These are phyloP conservation scores for Achlya hypogyna DNA, from an alignment of 352 stramenopile species.

Conservation along the genomic window DNA sequence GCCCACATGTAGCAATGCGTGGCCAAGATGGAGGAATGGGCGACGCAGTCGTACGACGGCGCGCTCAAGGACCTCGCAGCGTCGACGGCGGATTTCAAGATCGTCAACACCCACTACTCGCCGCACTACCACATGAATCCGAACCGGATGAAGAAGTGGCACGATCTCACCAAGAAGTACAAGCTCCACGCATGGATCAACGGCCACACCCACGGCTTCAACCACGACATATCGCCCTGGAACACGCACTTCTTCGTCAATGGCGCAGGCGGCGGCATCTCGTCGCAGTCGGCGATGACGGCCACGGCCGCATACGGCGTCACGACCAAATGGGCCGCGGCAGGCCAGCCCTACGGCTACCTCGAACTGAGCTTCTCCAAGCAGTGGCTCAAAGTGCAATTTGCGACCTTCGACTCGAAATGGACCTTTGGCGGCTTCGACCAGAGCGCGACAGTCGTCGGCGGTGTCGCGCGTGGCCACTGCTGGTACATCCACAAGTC, in stretches of 20 bases:
- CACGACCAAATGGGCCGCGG: constrained; percentile 57
- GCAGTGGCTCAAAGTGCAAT: constrained; percentile 48
- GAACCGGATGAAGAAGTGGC: constrained; percentile 54
- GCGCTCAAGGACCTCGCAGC: constrained; percentile 34
- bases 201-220: constrained; percentile 49
- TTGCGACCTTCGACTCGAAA: constrained; percentile 54
- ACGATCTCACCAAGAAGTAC: constrained; percentile 32
- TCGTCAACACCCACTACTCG: constrained; percentile 65
- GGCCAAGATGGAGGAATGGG: constrained; percentile 39
- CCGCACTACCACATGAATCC: constrained; percentile 63
- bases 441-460: constrained; percentile 33
- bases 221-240: constrained; percentile 53
- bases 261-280: constrained; percentile 49
- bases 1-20: constrained; percentile 27
- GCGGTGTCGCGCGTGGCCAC: constrained; percentile 37
- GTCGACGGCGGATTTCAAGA: constrained; percentile 52
- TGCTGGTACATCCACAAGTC: constrained; percentile 47
- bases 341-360: constrained; percentile 53
- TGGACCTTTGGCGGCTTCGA: constrained; percentile 42
- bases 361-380: constrained; percentile 57
- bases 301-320: constrained; percentile 20
- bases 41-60: constrained; percentile 40
- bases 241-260: constrained; percentile 72
- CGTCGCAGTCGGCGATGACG: not conserved
- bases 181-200: constrained; percentile 61